Conservation (phyloP, 306 rosid species). For the Sphenostylis stenocarpa region DNA sequence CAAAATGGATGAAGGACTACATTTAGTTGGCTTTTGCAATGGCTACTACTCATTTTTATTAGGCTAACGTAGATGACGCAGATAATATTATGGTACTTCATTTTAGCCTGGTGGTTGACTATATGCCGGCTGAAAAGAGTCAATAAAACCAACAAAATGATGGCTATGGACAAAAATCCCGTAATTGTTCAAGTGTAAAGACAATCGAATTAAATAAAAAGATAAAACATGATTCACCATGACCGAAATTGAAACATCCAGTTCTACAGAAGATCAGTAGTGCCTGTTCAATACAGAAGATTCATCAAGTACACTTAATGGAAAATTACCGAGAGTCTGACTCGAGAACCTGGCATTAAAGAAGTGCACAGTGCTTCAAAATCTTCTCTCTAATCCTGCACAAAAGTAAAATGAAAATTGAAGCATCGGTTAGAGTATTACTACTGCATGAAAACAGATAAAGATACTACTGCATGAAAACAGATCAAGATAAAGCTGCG, state of each 20-base stretch:
- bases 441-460: not conserved
- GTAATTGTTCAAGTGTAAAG: not conserved
- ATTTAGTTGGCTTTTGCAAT: no score
- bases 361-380: not conserved
- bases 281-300: not conserved
- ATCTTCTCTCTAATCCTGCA: constrained; percentile 40
- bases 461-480: not conserved
- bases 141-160: no score
- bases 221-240: not conserved
- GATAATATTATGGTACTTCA: no score
- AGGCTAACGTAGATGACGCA: no score
- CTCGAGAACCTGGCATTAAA: constrained; percentile 9
- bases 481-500: not conserved
- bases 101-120: no score
- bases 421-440: constrained; percentile 1
- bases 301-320: not conserved
- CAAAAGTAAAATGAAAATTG: not conserved
- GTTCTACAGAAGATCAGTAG: not conserved
- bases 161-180: no score
- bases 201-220: not conserved
- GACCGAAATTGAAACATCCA: not conserved
- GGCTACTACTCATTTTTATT: no score
- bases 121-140: no score
- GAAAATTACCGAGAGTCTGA: not conserved
- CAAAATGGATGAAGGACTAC: no score